These are phyloP conservation scores for Metschnikowia arizonensis DNA, from an alignment of 805 yeast species.

Conservation along the genomic window DNA sequence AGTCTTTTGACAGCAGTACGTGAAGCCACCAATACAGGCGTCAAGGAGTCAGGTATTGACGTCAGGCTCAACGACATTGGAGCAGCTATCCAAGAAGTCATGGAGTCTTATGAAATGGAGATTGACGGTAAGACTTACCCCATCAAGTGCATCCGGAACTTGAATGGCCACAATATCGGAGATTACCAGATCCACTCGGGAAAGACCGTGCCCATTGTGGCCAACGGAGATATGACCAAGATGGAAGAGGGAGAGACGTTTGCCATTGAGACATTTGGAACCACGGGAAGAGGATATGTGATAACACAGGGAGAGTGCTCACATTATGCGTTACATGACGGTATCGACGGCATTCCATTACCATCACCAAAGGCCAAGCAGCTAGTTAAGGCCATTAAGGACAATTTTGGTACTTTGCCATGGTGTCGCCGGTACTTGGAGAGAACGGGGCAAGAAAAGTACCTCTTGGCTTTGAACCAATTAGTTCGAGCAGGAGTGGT, in stretches of 20 bases:
- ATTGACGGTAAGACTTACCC: conserved; percentile 81
- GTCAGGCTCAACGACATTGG: conserved; percentile 94
- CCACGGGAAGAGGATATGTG: conserved; percentile 93
- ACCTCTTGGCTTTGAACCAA: conserved; percentile 78
- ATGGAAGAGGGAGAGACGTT: conserved; percentile 99
- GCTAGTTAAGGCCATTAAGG: conserved; percentile 65
- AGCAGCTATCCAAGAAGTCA: conserved; percentile 91
- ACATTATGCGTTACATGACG: conserved; percentile 72
- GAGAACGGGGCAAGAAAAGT: conserved; percentile 86
- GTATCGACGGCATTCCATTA: conserved; percentile 35
- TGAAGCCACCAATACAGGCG: conserved; percentile 92
- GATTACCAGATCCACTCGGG: conserved; percentile 89
- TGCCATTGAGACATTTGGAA: conserved; percentile 97
- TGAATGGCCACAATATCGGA: conserved; percentile 90
- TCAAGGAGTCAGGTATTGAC: conserved; percentile 91
- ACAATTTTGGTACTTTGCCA: conserved; percentile 89
- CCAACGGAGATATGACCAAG: conserved; percentile 88
- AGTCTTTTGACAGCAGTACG: conserved; percentile 76
- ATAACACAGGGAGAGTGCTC: conserved; percentile 86
- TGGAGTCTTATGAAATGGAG: conserved; percentile 95
- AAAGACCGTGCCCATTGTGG: conserved; percentile 93
- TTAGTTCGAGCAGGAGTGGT: conserved; percentile 84
- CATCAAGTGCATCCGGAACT: conserved; percentile 83
- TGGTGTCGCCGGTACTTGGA: conserved; percentile 96
- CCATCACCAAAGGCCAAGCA: conserved; percentile 67